Base-by-base conservation (phyloP, 2,329 filamentous ascomycete species). In the Epichloe coenophiala region DNA sequence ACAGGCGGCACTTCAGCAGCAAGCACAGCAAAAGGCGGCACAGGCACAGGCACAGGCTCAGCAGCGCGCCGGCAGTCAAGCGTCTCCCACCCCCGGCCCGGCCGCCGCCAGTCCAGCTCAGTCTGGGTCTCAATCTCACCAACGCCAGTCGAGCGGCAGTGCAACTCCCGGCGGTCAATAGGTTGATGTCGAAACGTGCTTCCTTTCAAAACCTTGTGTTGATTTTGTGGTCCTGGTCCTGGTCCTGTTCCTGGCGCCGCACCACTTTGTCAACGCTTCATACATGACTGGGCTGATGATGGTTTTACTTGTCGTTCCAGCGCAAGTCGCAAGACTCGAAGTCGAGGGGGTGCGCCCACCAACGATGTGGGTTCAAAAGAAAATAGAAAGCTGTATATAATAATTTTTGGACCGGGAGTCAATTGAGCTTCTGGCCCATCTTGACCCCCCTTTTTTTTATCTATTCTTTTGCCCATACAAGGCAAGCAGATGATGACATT, bases 131-230 rank as follows among this genome's bases (percentile, higher is more conserved):
- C 31, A 31, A 1, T 31, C 55, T 38, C 60, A 61, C 17, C 64
- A 62, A 47, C 64, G 68, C 38, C 65, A 69, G 49, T 56, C 65
- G 13, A 71, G 68, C 41, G 65, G 65, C 39, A 71, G 68, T 40
- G 68, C 66, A 37, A 70, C 68, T 8, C 67, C 52, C 17, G 47
- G 46, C 5, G 52, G 47, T 13, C 44, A 49, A 47, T 44, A 19
- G 21, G 39, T 5, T 3, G 12, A 21, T 5, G 11, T 9, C 12
- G 5, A n/a, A 19, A 6, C 27, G 27, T 21, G 23, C 11, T 23
- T 42, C 1, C 38, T 17, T 19, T 19, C 0, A n/a, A 40, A 11
- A 4, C 3, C 8, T 31, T 9, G 27, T 9, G 27, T 11, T 31
- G 27, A 31, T 19, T 40, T 23, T 1, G 1, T 21, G 21, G 21